These are phyloP conservation scores for Dothiorella sarmentorum DNA, from an alignment of 2,329 filamentous ascomycete genomes.

Conservation along the genomic window DNA sequence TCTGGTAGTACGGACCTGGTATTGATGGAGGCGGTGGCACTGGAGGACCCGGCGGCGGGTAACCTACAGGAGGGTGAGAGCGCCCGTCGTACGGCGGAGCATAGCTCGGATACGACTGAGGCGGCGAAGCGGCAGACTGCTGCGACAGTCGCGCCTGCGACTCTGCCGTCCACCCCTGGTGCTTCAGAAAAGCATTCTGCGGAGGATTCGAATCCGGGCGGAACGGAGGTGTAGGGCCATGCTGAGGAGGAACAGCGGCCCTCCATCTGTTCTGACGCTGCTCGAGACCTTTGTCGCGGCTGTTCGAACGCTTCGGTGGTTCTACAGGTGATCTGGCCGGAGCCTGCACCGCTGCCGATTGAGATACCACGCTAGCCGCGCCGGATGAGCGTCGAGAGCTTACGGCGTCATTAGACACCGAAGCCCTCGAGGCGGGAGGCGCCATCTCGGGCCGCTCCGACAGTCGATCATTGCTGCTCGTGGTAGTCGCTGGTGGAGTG, in stretches of 20 bases:
- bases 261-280: slow-evolving; percentile 17
- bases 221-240: slow-evolving; percentile 15
- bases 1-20: slow-evolving; percentile 7
- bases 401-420: slow-evolving; percentile 9
- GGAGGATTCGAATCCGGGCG: slow-evolving; percentile 15
- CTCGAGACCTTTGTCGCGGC: slow-evolving; percentile 17
- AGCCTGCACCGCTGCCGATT: neutral
- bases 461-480: neutral
- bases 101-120: slow-evolving; percentile 4
- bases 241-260: slow-evolving; percentile 15
- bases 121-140: slow-evolving; percentile 8
- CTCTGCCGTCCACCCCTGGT: slow-evolving; percentile 15
- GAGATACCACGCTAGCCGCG: slow-evolving; percentile 14
- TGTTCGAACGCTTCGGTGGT: slow-evolving; percentile 13
- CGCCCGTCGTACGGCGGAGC: slow-evolving; percentile 13
- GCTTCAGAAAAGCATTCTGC: slow-evolving; percentile 14
- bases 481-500: neutral
- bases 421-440: slow-evolving; percentile 13
- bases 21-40: neutral
- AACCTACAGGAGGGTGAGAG: neutral
- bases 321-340: neutral
- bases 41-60: neutral
- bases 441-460: slow-evolving; percentile 17
- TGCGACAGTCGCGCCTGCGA: slow-evolving; percentile 12
- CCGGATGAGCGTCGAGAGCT: slow-evolving; percentile 15